Base-by-base conservation (phyloP, 768 basidiomycete species). In the Mycena vitilis region DNA sequence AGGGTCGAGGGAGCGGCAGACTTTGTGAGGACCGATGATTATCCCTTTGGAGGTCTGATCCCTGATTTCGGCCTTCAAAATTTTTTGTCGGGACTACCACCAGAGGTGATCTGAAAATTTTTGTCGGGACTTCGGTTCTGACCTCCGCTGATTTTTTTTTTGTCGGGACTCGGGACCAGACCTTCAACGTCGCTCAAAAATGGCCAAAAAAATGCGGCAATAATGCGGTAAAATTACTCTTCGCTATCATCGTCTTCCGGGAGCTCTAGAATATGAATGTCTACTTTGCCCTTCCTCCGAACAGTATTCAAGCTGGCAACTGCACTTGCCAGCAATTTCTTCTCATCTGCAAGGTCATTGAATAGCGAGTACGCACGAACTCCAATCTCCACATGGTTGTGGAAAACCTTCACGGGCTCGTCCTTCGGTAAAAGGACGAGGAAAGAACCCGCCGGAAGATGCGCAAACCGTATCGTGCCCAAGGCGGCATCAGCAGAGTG, bases 21-120 rank as follows among this genome's bases (percentile, higher is more conserved):
- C n/a, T n/a, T n/a, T n/a, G n/a, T n/a, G n/a, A 52, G 51, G 54
- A 55, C 54, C 54, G 54, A 55, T 55, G 54, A 55, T 55, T 20
- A 55, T 55, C 13, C 15, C 25, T 30, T 15, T 25, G 40, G 23
- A 59, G 57, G 42, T 59, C 30, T 15, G 25, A 59, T 59, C 57
- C 57, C 23, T 2, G 47, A 45, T 25, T 25, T 59, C 23, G 44
- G 42, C 10, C 13, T 45, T 8, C 8, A 10, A 30, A 45, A 45
- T 15, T 9, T 45, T 58, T 58, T 58, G 57, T 58, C 57, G 57
- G 57, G 57, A 58, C 57, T 58, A 9, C 30, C 1, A 5, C 23
- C 13, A 6, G 10, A 23, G 8, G 11, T 2, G 11, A 37, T 5
- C 57, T 18, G 18, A 45, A 58, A 45, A 30, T 30, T 47, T 12